Evolutionary conservation across 1,139 yeast species (phyloP).

Genomic region (Saccharomyces hybrid): DNA sequence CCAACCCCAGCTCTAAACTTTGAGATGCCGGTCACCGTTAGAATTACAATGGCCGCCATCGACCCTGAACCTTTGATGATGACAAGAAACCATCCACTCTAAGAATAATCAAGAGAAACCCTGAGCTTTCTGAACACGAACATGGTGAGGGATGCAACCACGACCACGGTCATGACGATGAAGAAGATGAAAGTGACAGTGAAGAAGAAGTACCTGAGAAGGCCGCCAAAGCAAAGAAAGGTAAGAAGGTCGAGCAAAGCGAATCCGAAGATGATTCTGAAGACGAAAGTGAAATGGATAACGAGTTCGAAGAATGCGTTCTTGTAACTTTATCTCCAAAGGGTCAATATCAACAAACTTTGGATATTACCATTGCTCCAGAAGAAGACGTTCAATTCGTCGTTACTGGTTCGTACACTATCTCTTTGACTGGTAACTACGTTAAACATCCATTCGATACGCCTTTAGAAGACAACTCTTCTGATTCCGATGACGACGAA

Average conservation of each 20-base stretch:
- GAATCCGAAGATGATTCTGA: slow-evolving; percentile 28
- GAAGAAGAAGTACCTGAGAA: slow-evolving; percentile 18
- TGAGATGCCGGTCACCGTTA: slow-evolving; percentile 80
- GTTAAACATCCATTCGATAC: slow-evolving; percentile 77
- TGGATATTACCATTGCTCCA: slow-evolving; percentile 85
- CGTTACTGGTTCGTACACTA: slow-evolving; percentile 90
- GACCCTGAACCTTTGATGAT: slow-evolving; percentile 82
- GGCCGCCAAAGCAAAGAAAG: slow-evolving; percentile 14
- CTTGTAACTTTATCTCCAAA: slow-evolving; percentile 88
- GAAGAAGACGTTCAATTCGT: slow-evolving; percentile 92
- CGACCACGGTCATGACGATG: slow-evolving; percentile 47
- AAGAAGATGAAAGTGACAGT: slow-evolving; percentile 35
- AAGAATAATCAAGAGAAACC: slow-evolving; percentile 72
- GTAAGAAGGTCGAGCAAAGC: slow-evolving; percentile 26
- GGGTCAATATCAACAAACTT: slow-evolving; percentile 75
- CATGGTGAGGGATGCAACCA: slow-evolving; percentile 40
- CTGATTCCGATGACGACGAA: slow-evolving; percentile 44
- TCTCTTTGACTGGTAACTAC: slow-evolving; percentile 90
- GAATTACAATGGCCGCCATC: slow-evolving; percentile 90
- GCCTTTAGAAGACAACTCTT: slow-evolving; percentile 37
- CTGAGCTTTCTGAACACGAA: slow-evolving; percentile 37
- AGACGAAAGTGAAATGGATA: slow-evolving; percentile 40
- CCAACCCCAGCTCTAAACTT: slow-evolving; percentile 83
- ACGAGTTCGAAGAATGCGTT: slow-evolving; percentile 68
- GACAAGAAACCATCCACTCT: slow-evolving; percentile 77